Base-by-base conservation (phyloP, 1,284 basidiomycete genomes). In the Cryptococcus wingfieldii region DNA sequence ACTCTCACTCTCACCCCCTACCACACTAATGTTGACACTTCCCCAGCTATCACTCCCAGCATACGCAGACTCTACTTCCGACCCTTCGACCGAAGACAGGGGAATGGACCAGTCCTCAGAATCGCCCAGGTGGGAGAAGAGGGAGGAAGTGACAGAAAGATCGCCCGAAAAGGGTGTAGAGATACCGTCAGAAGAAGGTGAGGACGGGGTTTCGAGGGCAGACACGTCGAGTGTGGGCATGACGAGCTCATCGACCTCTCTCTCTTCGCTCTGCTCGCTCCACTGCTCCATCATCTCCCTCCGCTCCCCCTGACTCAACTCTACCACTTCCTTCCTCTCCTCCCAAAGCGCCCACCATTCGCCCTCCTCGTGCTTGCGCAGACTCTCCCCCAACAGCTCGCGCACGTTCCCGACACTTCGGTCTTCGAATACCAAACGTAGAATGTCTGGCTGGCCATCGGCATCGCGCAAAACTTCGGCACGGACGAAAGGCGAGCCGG, bases 141-240 rank as follows among this genome's bases (percentile, higher is more conserved):
- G 44, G 4, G 60, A 59, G n/a, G 52, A 48, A 25, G n/a, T n/a
- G 49, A 51, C 1, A 43, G 25, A 5, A 34, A 25, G 53, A 47
- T 27, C 23, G 14, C 18, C 41, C 38, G 37, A 38, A 27, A 41
- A 31, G 25, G 31, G 27, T 19, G 8, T 41, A 49, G 53, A 27
- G 56, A 54, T 13, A 50, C 44, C 23, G 34, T 38, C 25, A 12
- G 53, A 25, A 50, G 53, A 55, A 5, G 53, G 54, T 2, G 51
- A 10, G 38, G 47, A 5, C 27, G 31, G 53, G 19, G 45, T 6
- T 38, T 54, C 51, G 34, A 16, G 5, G 45, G 39, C 16, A 23
- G 52, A 60, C 53, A 64, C 42, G 54, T 71, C 69, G 37, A 72
- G 56, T 1, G 60, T 64, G 12, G 71, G 71, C 55, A 69, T 63